A percentile compares a stretch with the other conserved stretches of the same genome.
Conservation (phyloP, 202 grass and related monocot species). For the Cymbopogon flexuosus region DNA sequence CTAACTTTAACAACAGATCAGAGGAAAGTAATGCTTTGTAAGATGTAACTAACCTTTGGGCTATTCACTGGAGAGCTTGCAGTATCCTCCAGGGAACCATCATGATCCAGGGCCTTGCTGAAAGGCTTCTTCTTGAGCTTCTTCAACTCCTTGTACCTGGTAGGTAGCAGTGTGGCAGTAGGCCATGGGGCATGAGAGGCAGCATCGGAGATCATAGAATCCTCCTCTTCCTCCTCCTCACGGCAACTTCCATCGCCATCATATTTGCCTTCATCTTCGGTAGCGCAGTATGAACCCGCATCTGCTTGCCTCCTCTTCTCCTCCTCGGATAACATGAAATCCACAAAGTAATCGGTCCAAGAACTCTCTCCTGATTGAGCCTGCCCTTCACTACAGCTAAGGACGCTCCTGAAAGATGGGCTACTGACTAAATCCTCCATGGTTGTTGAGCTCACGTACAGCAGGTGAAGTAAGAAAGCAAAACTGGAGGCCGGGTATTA, state of each 20-base stretch:
- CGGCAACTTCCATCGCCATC: not conserved
- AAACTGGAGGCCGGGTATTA: conserved; percentile 2
- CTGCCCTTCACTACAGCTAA: conserved; percentile 35
- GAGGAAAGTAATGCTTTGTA: not conserved
- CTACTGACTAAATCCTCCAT: conserved; percentile 64
- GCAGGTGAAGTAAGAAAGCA: conserved; percentile 17
- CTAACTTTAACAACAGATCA: not conserved
- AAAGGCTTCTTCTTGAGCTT: conserved; percentile 60
- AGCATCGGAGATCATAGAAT: conserved; percentile 68
- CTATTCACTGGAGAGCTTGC: conserved; percentile 93
- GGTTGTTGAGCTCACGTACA: conserved; percentile 9
- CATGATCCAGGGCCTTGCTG: conserved; percentile 40
- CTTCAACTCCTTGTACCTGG: conserved; percentile 48
- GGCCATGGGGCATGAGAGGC: conserved; percentile 38
- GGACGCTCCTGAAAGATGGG: conserved; percentile 37
- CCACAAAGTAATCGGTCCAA: conserved; percentile 80
- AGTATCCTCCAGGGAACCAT: conserved; percentile 84
- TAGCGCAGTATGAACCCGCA: conserved; percentile 16
- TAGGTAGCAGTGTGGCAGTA: not conserved
- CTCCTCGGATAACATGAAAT: conserved; percentile 70
- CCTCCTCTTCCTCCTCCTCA: conserved; percentile 22
- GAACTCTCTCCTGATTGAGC: conserved; percentile 61
- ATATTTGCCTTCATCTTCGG: not conserved
- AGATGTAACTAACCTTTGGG: conserved; percentile 63
- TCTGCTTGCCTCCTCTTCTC: conserved; percentile 31